Percentiles rank a stretch among this genome's conserved stretches.
Evolutionary conservation across 768 basidiomycete genomes (phyloP).

Genomic region (Sarcomyxa edulis): DNA sequence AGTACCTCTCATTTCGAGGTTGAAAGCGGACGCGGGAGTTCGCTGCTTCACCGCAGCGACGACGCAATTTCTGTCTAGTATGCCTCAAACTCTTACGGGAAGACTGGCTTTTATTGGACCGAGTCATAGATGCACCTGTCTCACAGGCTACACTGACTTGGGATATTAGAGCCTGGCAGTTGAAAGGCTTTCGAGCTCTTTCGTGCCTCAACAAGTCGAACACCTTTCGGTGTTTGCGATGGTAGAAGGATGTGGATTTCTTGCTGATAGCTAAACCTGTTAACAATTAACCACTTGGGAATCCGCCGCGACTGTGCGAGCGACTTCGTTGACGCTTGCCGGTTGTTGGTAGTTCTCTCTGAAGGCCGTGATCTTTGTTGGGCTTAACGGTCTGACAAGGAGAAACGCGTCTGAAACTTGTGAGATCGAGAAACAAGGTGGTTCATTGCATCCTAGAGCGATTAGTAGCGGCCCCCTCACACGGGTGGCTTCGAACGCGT

Average conservation of each 20-base stretch:
- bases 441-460: slow-evolving; percentile 11
- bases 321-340: too few relatives aligned
- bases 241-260: slow-evolving; percentile 30
- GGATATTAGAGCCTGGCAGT: slow-evolving; percentile 21
- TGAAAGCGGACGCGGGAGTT: too few relatives aligned
- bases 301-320: slow-evolving; percentile 27
- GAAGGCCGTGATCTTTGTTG: slow-evolving; percentile 29
- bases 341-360: slow-evolving; percentile 32
- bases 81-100: slow-evolving; percentile 12
- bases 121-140: slow-evolving; percentile 28
- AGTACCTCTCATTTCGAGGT: too few relatives aligned
- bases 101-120: slow-evolving; percentile 27
- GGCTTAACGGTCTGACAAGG: slow-evolving; percentile 9
- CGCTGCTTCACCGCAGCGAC: too few relatives aligned
- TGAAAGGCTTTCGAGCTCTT: slow-evolving; percentile 1
- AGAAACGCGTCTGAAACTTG: slow-evolving; percentile 22
- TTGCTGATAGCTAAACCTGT: slow-evolving; percentile 35
- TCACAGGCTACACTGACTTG: slow-evolving; percentile 26
- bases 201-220: slow-evolving; percentile 17
- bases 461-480: too few relatives aligned
- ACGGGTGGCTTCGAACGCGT: too few relatives aligned
- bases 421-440: slow-evolving; percentile 33
- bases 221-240: slow-evolving; percentile 23
- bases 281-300: slow-evolving; percentile 28
- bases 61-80: slow-evolving; percentile 3